Conservation (phyloP, 148 eudicot genomes). For the Oxyria digyna region DNA sequence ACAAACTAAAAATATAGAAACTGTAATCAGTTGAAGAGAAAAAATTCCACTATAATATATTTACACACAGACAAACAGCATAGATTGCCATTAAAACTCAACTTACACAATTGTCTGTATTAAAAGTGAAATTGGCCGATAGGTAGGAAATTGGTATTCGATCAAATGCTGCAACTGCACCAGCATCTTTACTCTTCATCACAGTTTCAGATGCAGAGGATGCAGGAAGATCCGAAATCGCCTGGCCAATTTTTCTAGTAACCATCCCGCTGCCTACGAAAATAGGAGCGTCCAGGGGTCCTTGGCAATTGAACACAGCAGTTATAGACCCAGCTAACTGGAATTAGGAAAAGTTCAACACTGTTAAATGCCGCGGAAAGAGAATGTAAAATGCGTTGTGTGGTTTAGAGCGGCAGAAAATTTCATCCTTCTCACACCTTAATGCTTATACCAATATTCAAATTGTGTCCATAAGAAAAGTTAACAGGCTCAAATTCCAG, state of each 20-base stretch:
- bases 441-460: too few relatives aligned
- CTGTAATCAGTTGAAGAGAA: not conserved
- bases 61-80: not conserved
- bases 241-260: conserved; percentile 62
- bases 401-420: not conserved
- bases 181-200: conserved; percentile 81
- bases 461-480: not conserved
- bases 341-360: conserved; percentile 14
- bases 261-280: conserved; percentile 98
- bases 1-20: not conserved
- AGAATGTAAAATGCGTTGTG: not conserved
- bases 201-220: conserved; percentile 81
- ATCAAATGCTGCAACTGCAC: conserved; percentile 95
- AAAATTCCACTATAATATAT: not conserved
- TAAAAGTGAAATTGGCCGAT: conserved; percentile 94
- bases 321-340: conserved; percentile 94
- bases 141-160: conserved; percentile 76
- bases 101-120: conserved; percentile 95
- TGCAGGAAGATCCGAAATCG: conserved; percentile 37
- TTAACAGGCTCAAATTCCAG: not conserved
- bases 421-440: not conserved
- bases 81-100: not conserved
- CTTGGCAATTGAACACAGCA: conserved; percentile 95
- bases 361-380: not conserved
- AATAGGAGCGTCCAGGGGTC: conserved; percentile 92